Conservation (phyloP, 768 basidiomycete genomes). For the Coprinopsis strossmayeri region DNA sequence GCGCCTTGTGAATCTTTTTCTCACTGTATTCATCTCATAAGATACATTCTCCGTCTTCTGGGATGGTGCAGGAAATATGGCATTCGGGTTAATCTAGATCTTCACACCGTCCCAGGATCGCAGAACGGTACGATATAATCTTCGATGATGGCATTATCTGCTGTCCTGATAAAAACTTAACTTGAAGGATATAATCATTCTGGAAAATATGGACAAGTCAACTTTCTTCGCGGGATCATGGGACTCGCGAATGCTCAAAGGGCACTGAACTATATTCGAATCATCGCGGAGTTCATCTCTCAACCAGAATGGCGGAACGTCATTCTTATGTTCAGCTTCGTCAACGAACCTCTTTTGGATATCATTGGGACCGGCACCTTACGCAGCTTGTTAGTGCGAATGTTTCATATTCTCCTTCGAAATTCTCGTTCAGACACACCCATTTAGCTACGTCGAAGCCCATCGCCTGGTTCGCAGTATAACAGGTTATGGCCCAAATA, state of each 20-base stretch:
- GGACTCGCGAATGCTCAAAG: constrained; percentile 84
- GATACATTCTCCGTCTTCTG: constrained; percentile 71
- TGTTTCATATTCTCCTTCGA: constrained; percentile 6
- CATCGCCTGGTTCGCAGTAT: constrained; percentile 63
- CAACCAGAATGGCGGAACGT: constrained; percentile 68
- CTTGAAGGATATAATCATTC: constrained; percentile 50
- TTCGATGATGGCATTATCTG: background rate
- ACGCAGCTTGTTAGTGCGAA: constrained; percentile 53
- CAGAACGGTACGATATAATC: constrained; percentile 47
- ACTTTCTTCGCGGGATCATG: constrained; percentile 73
- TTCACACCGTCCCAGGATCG: constrained; percentile 77
- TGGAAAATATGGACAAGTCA: constrained; percentile 54
- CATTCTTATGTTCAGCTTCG: constrained; percentile 54
- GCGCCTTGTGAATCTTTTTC: background rate
- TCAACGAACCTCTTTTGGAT: constrained; percentile 52
- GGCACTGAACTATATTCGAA: constrained; percentile 71
- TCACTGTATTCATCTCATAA: constrained; percentile 14
- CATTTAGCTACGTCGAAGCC: constrained; percentile 45
- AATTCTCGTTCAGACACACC: constrained; percentile 20
- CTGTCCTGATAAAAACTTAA: background rate
- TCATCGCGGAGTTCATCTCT: constrained; percentile 73
- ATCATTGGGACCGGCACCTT: constrained; percentile 50
- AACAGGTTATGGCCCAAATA: constrained; percentile 68
- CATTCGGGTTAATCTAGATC: constrained; percentile 70
- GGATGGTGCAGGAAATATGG: constrained; percentile 85